These are phyloP conservation scores for Furcasterigmium furcatum DNA, from an alignment of 2,329 filamentous ascomycete species.

Conservation along the genomic window DNA sequence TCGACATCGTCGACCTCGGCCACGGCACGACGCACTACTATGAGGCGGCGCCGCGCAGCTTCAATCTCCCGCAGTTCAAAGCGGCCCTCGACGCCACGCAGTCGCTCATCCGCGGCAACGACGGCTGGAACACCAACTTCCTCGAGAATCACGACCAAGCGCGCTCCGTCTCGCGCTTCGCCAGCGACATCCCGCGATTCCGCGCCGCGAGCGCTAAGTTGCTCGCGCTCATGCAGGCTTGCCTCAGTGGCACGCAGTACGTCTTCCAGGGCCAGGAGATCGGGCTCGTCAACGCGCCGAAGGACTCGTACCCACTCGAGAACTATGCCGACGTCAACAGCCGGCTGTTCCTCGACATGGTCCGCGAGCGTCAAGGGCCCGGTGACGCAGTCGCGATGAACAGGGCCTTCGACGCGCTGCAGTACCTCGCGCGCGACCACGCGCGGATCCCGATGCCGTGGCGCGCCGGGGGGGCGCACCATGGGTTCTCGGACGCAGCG, in stretches of 20 bases:
- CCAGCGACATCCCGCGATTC: constrained; percentile 43
- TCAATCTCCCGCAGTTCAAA: neutral
- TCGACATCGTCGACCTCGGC: constrained; percentile 56
- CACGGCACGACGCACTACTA: neutral
- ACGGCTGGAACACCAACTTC: constrained; percentile 61
- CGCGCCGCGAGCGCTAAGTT: constrained; percentile 53
- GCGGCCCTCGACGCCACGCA: neutral
- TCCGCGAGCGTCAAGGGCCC: too few species aligned
- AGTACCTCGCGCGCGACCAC: too few species aligned
- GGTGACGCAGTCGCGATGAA: too few species aligned
- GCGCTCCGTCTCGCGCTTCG: constrained; percentile 53
- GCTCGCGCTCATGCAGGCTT: constrained; percentile 49
- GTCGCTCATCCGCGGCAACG: neutral
- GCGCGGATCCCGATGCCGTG: too few species aligned
- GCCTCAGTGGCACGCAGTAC: constrained; percentile 58
- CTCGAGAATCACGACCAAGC: constrained; percentile 65
- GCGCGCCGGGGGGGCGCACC: too few species aligned
- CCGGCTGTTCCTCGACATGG: too few species aligned
- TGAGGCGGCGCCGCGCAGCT: too few species aligned
- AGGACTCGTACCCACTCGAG: constrained; percentile 59
- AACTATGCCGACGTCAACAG: constrained; percentile 53
- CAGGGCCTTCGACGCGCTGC: too few species aligned
- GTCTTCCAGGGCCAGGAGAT: constrained; percentile 68
- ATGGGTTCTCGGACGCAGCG: too few species aligned
- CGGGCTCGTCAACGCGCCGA: constrained; percentile 59